Evolutionary conservation across 2,329 filamentous ascomycete species (phyloP), one percentile per base, ranked within the genome.

Genomic region (Colletotrichum sp.): DNA sequence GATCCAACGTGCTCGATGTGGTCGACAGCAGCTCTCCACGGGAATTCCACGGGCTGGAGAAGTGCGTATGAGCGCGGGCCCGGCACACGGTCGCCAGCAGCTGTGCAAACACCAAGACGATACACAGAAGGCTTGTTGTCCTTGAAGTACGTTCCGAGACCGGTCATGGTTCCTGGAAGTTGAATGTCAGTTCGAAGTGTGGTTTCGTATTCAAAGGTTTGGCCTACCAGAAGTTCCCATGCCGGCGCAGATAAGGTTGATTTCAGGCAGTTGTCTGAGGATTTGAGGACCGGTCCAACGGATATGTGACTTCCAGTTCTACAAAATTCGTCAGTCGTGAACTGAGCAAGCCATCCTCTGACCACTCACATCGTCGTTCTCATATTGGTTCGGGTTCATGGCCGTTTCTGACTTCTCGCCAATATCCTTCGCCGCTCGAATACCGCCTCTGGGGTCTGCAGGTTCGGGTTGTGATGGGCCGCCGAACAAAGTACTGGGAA

Each of bases 221-320:
- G 7, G 79, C 80, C 71, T 86, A 81, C 90, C 88, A 2, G 89
- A 88, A 0, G 90, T 92, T 1, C 91, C 91, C 87, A 92, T 89
- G 2, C 89, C 89, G 2, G 89, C 87, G 75, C 90, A 92, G 18
- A 92, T 84, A 3, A 92, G 80, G 39, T 88, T 89, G 75, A 92
- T 90, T 62, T 90, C 85, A 1, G 90, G 90, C 1, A 92, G 80
- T 69, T 92, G 91, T 70, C 84, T 86, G 63, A 88, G 83, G 18
- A 92, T 90, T 77, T 92, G 91, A 0, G 90, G 89, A 0, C 90
- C 91, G 0, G 91, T 92, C 90, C 90, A 92, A 26, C 86, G 87
- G 13, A 90, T 81, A 77, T 92, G 91, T 3, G 90, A 83, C 79
- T 86, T 85, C 88, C 88, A 90, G 73, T 90, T 90, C 87, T 89